Conservation (phyloP, 1,139 yeast genomes). For the Nakaseomyces kungkrabaensis region DNA sequence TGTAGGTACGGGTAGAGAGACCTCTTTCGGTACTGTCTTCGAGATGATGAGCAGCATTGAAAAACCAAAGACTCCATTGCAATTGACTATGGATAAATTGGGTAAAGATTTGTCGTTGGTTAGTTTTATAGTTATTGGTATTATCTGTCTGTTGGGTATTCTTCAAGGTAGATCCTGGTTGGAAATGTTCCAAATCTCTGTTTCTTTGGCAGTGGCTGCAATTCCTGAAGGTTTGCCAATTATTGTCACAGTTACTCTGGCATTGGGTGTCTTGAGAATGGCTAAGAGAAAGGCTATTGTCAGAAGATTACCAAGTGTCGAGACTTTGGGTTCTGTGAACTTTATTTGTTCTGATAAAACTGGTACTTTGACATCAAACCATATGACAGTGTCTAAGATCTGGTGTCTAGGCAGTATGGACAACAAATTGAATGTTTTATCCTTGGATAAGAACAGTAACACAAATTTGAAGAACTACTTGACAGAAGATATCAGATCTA, state of each 20-base stretch:
- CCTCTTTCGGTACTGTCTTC: slow-evolving; percentile 84
- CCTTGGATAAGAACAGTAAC: slow-evolving; percentile 41
- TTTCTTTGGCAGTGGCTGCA: slow-evolving; percentile 94
- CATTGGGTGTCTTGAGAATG: slow-evolving; percentile 91
- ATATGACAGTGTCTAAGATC: slow-evolving; percentile 79
- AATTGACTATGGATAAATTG: slow-evolving; percentile 84
- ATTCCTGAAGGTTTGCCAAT: slow-evolving; percentile 97
- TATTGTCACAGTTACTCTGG: slow-evolving; percentile 91
- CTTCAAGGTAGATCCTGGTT: slow-evolving; percentile 88
- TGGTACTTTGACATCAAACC: slow-evolving; percentile 89
- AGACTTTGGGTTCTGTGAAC: slow-evolving; percentile 89
- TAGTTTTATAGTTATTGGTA: slow-evolving; percentile 76
- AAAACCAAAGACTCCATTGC: slow-evolving; percentile 93
- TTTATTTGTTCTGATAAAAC: slow-evolving; percentile 94
- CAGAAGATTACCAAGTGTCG: slow-evolving; percentile 86
- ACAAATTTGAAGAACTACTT: slow-evolving; percentile 37
- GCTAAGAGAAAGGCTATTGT: slow-evolving; percentile 89
- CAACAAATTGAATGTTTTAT: slow-evolving; percentile 36
- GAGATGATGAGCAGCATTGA: slow-evolving; percentile 91
- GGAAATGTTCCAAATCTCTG: slow-evolving; percentile 95
- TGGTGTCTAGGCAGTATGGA: slow-evolving; percentile 66
- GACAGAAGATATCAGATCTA: slow-evolving; percentile 42
- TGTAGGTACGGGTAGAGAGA: slow-evolving; percentile 76
- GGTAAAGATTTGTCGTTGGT: slow-evolving; percentile 81
- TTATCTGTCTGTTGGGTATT: slow-evolving; percentile 78